Conservation (phyloP, 2,329 filamentous ascomycete genomes). For the Colletotrichum sp. region DNA sequence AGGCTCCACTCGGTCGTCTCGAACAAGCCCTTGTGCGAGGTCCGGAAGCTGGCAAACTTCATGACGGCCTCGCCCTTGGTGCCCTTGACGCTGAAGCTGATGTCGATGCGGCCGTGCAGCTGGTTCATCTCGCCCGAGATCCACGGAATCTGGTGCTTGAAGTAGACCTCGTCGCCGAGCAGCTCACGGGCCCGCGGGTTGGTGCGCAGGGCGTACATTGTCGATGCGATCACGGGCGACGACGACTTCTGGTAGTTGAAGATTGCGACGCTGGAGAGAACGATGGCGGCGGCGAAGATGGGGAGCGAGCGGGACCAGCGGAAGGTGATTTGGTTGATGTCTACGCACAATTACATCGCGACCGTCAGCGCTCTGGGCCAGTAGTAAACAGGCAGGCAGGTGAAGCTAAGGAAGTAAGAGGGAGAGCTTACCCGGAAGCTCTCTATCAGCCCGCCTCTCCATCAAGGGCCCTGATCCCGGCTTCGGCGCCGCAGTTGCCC, state of each 20-base stretch:
- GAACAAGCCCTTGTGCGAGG: conserved; percentile 67
- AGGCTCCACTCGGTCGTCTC: conserved; percentile 92
- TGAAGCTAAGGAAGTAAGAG: neutral
- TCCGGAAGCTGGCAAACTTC: conserved; percentile 79
- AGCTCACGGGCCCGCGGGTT: conserved; percentile 74
- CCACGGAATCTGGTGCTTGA: conserved; percentile 80
- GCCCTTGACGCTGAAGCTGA: conserved; percentile 86
- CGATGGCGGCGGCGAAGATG: conserved; percentile 77
- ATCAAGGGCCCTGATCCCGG: conserved; percentile 67
- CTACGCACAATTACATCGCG: conserved; percentile 26
- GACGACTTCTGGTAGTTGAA: conserved; percentile 99
- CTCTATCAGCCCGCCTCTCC: conserved; percentile 68
- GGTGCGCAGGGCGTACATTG: conserved; percentile 89
- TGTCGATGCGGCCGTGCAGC: conserved; percentile 87
- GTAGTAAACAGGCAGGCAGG: neutral
- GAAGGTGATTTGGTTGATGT: conserved; percentile 50
- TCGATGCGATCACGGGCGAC: conserved; percentile 84
- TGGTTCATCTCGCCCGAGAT: conserved; percentile 91
- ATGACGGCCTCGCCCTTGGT: conserved; percentile 74
- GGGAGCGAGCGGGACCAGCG: conserved; percentile 78
- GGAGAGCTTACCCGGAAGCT: conserved; percentile 61
- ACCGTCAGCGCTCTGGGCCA: neutral
- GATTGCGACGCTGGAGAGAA: conserved; percentile 78
- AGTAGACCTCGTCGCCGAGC: conserved; percentile 88
- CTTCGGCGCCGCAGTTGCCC: conserved; percentile 60